A percentile compares a stretch with the other conserved stretches of the same genome.
Conservation (phyloP, 352 stramenopile genomes). For the Pythium plurisporium region DNA sequence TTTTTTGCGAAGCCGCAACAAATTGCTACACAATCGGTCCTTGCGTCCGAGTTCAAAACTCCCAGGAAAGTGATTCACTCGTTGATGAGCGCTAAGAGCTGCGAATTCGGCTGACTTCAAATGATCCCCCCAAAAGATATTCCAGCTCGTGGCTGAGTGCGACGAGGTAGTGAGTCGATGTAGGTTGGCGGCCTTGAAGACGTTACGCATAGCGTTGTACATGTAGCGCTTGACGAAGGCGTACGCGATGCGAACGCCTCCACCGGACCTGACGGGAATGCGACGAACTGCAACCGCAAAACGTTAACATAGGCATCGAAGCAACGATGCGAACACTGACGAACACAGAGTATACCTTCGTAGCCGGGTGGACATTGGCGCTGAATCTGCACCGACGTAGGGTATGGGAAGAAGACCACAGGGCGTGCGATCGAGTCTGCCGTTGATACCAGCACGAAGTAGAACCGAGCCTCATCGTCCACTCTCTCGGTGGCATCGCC, state of each 20-base stretch:
- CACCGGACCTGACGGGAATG: conserved; percentile 19
- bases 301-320: too few species aligned
- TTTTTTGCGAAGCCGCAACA: conserved; percentile 64
- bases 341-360: conserved; percentile 42
- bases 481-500: too few species aligned
- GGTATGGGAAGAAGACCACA: conserved; percentile 67
- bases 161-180: conserved; percentile 26
- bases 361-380: conserved; percentile 50
- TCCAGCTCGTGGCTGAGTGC: conserved; percentile 37
- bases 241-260: conserved; percentile 39
- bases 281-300: too few species aligned
- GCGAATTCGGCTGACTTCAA: conserved; percentile 42
- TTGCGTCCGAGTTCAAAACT: conserved; percentile 81
- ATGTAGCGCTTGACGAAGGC: conserved; percentile 66
- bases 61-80: conserved; percentile 71
- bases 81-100: conserved; percentile 44
- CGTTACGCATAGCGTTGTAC: conserved; percentile 69
- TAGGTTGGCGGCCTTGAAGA: conserved; percentile 41
- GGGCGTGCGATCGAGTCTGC: conserved; percentile 26
- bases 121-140: conserved; percentile 73
- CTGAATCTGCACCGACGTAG: conserved; percentile 32
- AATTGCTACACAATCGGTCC: conserved; percentile 50
- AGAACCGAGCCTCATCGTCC: conserved; percentile 2
- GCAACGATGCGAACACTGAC: too few species aligned
- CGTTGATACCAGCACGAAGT: conserved; percentile 55